A percentile compares a stretch with the other conserved stretches of the same genome.
phyloP scores from a whole-genome alignment of 129 eudicot species.

The Helichrysum umbraculigerum region DNA sequence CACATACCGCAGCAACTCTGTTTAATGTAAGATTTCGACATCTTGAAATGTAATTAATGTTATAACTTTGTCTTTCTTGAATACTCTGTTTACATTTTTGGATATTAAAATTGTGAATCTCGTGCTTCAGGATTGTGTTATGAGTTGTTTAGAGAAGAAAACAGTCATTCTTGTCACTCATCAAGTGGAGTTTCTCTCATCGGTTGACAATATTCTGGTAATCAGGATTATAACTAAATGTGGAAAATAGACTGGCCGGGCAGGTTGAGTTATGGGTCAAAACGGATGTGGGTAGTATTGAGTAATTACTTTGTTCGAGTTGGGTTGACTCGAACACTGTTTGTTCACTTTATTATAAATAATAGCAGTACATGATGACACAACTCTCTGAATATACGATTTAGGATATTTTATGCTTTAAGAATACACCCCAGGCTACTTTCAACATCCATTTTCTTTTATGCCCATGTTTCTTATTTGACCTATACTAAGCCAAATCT shows the following conservation, averaged over 20 bases:
- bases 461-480: too few relatives aligned
- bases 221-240: background rate
- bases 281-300: background rate
- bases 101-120: constrained; percentile 8
- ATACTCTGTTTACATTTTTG: background rate
- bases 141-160: constrained; percentile 56
- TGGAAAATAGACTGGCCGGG: too few relatives aligned
- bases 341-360: too few relatives aligned
- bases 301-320: background rate
- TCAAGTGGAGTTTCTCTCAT: constrained; percentile 79
- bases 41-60: constrained; percentile 11
- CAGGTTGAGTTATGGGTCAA: too few relatives aligned
- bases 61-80: background rate
- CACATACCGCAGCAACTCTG: constrained; percentile 84
- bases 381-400: too few relatives aligned
- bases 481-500: too few relatives aligned
- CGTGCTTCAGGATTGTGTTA: constrained; percentile 70
- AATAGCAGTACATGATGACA: too few relatives aligned
- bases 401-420: too few relatives aligned
- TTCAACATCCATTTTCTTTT: too few relatives aligned
- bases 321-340: too few relatives aligned
- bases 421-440: too few relatives aligned
- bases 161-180: constrained; percentile 83
- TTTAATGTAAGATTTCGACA: constrained; percentile 50
- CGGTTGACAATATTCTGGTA: constrained; percentile 79